Conservation (phyloP, 2,329 filamentous ascomycete species). For the Pestalotiopsis fici region DNA sequence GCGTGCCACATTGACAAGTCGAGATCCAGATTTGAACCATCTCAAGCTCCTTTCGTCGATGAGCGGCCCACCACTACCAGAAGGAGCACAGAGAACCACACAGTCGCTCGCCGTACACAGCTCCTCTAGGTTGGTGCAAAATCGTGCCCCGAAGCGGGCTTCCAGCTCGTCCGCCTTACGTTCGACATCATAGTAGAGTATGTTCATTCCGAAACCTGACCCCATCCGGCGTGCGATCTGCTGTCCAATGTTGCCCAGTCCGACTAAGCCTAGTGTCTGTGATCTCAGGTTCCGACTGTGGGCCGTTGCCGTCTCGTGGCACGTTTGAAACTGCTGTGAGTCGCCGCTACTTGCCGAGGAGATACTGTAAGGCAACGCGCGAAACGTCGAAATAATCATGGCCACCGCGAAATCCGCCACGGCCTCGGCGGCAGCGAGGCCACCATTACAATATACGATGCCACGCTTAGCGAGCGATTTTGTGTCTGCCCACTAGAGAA, state of each 20-base stretch:
- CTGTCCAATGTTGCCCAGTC: constrained; percentile 67
- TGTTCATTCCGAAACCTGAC: constrained; percentile 65
- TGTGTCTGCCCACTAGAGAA: constrained; percentile 53
- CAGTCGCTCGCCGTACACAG: constrained; percentile 58
- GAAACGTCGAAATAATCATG: constrained; percentile 70
- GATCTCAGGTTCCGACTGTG: constrained; percentile 65
- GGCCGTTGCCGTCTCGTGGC: constrained; percentile 60
- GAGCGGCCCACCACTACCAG: constrained; percentile 40
- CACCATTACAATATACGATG: constrained; percentile 73
- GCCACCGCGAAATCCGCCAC: constrained; percentile 73
- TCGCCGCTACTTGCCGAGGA: constrained; percentile 48
- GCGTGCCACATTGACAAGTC: constrained; percentile 67
- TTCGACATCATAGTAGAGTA: constrained; percentile 63
- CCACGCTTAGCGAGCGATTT: constrained; percentile 61
- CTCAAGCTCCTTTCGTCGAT: constrained; percentile 49
- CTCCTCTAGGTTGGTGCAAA: constrained; percentile 50
- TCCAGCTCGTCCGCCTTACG: constrained; percentile 48
- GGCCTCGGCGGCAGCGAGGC: constrained; percentile 69
- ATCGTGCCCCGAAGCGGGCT: constrained; percentile 43
- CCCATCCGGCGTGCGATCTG: constrained; percentile 60
- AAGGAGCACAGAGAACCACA: constrained; percentile 62
- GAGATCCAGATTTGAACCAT: constrained; percentile 53
- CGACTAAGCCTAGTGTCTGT: constrained; percentile 65
- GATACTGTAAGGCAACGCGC: constrained; percentile 66
- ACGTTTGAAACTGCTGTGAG: constrained; percentile 48